Evolutionary conservation across 371 early-diverging fungal genomes (phyloP), one percentile per base, ranked within the genome.

Genomic region (Chytridiales sp.): DNA sequence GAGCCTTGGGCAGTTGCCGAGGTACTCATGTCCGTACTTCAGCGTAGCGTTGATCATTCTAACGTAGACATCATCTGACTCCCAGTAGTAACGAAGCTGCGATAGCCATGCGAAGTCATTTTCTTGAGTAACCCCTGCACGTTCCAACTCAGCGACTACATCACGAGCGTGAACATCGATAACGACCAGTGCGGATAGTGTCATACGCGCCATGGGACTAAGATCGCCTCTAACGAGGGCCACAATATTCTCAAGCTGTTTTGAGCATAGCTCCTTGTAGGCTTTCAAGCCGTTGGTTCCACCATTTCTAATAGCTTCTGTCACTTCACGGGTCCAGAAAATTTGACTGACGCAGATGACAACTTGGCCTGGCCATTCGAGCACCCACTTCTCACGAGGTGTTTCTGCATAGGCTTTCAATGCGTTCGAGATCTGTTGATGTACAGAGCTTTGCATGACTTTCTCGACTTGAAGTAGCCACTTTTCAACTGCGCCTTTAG

Each of bases 21-120:
- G 68, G 56, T 81, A 81, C 56, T 81, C 81, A 49, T 81, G 68
- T 6, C 81, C 81, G 47, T 81, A 81, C 44, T 68, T 72, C 39
- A 76, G 56, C 1, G 76, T 77, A 3, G 81, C 77, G 47, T 81
- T 81, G 44, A 81, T 81, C 81, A 81, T 81, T 15, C 78, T 44
- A 6, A 81, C 81, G 42, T 74, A 61, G 21, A 79, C 79, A 46
- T 81, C 78, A 8, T 79, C 77, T 5, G 70, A 47, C 53, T 81
- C 81, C 81, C 81, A 81, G 48, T 81, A 81, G 61, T 81, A 81
- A 27, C 81, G 70, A 19, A 81, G 70, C 52, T 81, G 81, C 6
- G 77, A 76, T 6, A 81, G 71, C 81, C 81, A 81, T 19, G 63
- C 78, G 60, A 81, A 81, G 61, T 79, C 81, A 39, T 64, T 64